Conservation (phyloP, 2,329 filamentous ascomycete species). For the Rhynchosporium agropyri region DNA sequence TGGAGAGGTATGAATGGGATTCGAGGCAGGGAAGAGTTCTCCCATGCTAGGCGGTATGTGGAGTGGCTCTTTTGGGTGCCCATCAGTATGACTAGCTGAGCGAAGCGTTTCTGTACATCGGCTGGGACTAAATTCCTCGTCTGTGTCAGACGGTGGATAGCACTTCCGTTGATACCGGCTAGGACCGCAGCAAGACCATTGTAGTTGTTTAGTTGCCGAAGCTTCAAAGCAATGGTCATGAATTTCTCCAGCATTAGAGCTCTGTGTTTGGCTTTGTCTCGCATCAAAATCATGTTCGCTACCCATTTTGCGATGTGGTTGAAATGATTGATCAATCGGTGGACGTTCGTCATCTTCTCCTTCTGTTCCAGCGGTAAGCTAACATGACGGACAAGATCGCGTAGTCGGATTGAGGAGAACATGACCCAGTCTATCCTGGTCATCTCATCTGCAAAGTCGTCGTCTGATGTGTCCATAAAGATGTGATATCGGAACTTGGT, state of each 20-base stretch:
- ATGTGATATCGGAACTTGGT: constrained; percentile 87
- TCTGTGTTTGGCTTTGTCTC: constrained; percentile 95
- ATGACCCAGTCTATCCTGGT: constrained; percentile 98
- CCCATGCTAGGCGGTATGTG: constrained; percentile 95
- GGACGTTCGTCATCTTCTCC: constrained; percentile 81
- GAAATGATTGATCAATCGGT: constrained; percentile 92
- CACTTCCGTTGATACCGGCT: constrained; percentile 86
- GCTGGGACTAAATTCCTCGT: constrained; percentile 76
- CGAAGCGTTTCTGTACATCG: constrained; percentile 79
- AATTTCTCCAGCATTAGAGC: constrained; percentile 93
- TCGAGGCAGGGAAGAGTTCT: constrained; percentile 85
- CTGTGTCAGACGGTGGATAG: constrained; percentile 79
- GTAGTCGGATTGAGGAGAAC: constrained; percentile 91
- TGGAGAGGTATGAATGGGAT: constrained; percentile 95
- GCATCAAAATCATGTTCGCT: constrained; percentile 79
- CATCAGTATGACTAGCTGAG: constrained; percentile 89
- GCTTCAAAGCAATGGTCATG: constrained; percentile 83
- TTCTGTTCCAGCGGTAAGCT: constrained; percentile 72
- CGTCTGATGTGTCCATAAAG: constrained; percentile 84
- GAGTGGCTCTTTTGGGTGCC: constrained; percentile 89
- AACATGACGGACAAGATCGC: constrained; percentile 90
- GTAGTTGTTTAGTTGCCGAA: constrained; percentile 94
- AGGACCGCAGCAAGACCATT: constrained; percentile 93
- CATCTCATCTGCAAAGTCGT: constrained; percentile 86
- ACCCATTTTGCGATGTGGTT: constrained; percentile 85